phyloP scores from a whole-genome alignment of 2,329 filamentous ascomycete species.

The Annulohypoxylon truncatum region DNA sequence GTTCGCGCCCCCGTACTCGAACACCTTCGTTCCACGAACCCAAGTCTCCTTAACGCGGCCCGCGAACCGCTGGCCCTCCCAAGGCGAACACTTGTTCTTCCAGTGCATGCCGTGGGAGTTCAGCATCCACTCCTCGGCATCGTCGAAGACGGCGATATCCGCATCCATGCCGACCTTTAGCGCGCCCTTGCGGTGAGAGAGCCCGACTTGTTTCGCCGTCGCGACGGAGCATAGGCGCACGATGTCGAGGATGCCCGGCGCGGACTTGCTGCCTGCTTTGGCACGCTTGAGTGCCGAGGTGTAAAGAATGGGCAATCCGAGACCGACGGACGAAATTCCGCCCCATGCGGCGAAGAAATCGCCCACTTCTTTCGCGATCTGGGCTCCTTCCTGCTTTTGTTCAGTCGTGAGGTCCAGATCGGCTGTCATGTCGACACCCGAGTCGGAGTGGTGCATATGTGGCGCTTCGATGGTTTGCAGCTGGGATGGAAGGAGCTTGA shows the following conservation, averaged over 20 bases:
- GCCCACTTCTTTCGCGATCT: conserved; percentile 63
- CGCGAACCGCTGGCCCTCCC: conserved; percentile 81
- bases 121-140: conserved; percentile 80
- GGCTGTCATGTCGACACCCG: conserved; percentile 62
- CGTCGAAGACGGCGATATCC: conserved; percentile 93
- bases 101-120: conserved; percentile 86
- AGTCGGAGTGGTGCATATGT: conserved; percentile 62
- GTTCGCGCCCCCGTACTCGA: conserved; percentile 68
- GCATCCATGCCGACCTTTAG: conserved; percentile 85
- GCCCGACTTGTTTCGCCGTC: conserved; percentile 88
- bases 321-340: conserved; percentile 91
- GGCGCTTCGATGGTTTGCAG: conserved; percentile 62
- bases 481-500: conserved; percentile 85
- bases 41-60: conserved; percentile 88
- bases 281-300: conserved; percentile 76
- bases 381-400: conserved; percentile 44
- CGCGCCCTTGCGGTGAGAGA: conserved; percentile 84
- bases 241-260: conserved; percentile 76
- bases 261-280: conserved; percentile 56
- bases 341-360: conserved; percentile 98
- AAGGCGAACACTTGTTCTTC: conserved; percentile 91
- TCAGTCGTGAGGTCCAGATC: conserved; percentile 50
- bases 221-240: conserved; percentile 87
- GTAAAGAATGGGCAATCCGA: conserved; percentile 91
- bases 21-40: conserved; percentile 82